These are phyloP conservation scores for Aspergillus amoenus DNA, from an alignment of 2,329 filamentous ascomycete species.

Conservation along the genomic window DNA sequence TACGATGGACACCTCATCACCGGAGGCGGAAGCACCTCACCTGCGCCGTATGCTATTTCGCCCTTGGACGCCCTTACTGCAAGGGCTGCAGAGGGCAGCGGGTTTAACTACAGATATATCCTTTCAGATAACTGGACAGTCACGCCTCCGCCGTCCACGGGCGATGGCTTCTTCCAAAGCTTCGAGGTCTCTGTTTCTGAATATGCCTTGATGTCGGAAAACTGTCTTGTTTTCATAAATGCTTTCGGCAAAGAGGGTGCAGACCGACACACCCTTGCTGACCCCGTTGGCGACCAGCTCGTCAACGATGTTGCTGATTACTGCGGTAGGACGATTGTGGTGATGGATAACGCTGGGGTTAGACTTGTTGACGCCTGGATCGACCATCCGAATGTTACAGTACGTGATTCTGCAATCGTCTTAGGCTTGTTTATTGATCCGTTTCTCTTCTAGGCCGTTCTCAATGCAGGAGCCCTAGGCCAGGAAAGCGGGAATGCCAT, in stretches of 20 bases:
- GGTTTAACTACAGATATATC: background rate
- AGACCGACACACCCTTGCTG: slow-evolving; percentile 61
- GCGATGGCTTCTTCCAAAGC: background rate
- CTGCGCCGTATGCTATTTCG: background rate
- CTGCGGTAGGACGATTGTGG: slow-evolving; percentile 80
- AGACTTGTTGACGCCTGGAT: slow-evolving; percentile 63
- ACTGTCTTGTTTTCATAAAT: slow-evolving; percentile 78
- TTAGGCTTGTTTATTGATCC: slow-evolving; percentile 53
- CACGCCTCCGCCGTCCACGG: background rate
- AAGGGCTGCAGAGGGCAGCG: background rate
- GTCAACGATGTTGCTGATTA: slow-evolving; percentile 71
- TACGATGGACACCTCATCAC: background rate
- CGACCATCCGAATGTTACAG: slow-evolving; percentile 74
- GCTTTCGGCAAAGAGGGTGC: slow-evolving; percentile 79
- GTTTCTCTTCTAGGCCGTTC: slow-evolving; percentile 34
- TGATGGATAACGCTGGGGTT: slow-evolving; percentile 75
- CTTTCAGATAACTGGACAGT: background rate
- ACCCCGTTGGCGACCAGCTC: slow-evolving; percentile 79
- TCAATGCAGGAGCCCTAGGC: slow-evolving; percentile 53
- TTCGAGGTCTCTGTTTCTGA: background rate
- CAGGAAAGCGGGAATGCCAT: slow-evolving; percentile 81
- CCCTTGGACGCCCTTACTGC: background rate
- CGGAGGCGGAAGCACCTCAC: background rate
- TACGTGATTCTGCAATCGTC: slow-evolving; percentile 62
- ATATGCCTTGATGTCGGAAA: slow-evolving; percentile 26